Evolutionary conservation across 1,284 basidiomycete species (phyloP), one percentile per base, ranked within the genome.

Genomic region (Porodaedalea pini): DNA sequence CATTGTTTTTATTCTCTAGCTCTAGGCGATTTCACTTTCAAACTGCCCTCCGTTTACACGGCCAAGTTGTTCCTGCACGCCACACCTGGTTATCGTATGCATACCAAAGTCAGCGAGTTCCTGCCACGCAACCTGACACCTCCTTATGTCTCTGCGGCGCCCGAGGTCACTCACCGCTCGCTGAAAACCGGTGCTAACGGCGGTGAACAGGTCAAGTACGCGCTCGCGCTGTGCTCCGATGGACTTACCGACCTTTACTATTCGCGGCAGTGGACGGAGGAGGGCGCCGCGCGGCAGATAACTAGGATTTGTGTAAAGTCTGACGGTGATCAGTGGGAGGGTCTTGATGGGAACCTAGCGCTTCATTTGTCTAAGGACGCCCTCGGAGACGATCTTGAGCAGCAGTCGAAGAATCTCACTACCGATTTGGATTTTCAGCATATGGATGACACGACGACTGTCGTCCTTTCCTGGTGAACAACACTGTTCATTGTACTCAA

Each of bases 21-120:
- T 69, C 75, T 88, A 54, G 86, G 85, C 19, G 85, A 88, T 62
- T 79, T 80, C 44, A 81, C 82, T 15, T 88, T 88, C 73, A 88
- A 88, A 66, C 83, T 87, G 60, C 84, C 85, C 7, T 80, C 84
- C 21, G 75, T 75, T 43, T 87, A 86, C 67, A 86, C 83, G n/a
- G 74, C 82, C 23, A 79, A 82, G 11, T 79, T 88, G 29, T 70
- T 88, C 13, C 84, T 85, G 66, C 85, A 86, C 63, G 73, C 86
- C 25, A 76, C 78, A 59, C 82, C 83, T 3, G 85, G 84, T 10
- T 79, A 83, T 63, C 76, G 78, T 50, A 78, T 85, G 59, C 81
- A 72, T 19, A 78, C 79, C 1, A 79, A 73, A 44, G 86, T 86
- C 81, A 82, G 86, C 63, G 80, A 81, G 54, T 83, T 85, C 62